phyloP scores from a whole-genome alignment of 345 rosid genomes.

The Clarkia xantiana region DNA sequence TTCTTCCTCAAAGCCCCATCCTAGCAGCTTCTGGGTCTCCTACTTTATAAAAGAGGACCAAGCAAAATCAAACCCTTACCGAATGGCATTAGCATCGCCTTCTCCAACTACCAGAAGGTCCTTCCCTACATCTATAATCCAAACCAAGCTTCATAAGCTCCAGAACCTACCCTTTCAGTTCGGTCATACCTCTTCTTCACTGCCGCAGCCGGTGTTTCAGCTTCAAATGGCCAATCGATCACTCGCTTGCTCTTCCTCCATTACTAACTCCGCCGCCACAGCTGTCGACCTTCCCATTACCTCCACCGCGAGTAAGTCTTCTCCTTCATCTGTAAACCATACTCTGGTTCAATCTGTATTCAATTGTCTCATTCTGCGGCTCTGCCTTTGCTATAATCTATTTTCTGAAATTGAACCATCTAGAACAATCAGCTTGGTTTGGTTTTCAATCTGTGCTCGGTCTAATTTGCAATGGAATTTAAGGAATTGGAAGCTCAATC shows the following conservation, averaged over 20 bases:
- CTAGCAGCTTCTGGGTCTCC: not conserved
- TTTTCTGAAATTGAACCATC: too few species aligned
- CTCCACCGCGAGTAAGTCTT: constrained; percentile 1
- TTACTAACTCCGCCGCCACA: constrained; percentile 2
- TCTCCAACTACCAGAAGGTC: constrained; percentile 13
- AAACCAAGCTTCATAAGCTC: constrained; percentile 1
- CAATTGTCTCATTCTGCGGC: too few species aligned
- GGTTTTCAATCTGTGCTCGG: too few species aligned
- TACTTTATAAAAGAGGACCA: not conserved
- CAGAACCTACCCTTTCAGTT: not conserved
- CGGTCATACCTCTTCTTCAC: not conserved
- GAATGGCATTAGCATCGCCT: constrained; percentile 19
- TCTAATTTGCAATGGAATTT: too few species aligned
- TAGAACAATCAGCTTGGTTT: too few species aligned
- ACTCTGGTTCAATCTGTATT: too few species aligned
- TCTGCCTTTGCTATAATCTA: too few species aligned
- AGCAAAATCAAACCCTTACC: not conserved
- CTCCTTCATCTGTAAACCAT: not conserved
- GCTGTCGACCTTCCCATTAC: constrained; percentile 1
- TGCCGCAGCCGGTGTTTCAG: not conserved
- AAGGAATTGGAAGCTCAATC: too few species aligned
- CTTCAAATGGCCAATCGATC: not conserved
- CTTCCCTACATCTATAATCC: too few species aligned
- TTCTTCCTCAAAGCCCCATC: too few species aligned
- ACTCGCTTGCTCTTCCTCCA: not conserved